A percentile compares a stretch with the other conserved stretches of the same genome.
Conservation (phyloP, 805 yeast genomes). For the Jamesozyma hellenica region DNA sequence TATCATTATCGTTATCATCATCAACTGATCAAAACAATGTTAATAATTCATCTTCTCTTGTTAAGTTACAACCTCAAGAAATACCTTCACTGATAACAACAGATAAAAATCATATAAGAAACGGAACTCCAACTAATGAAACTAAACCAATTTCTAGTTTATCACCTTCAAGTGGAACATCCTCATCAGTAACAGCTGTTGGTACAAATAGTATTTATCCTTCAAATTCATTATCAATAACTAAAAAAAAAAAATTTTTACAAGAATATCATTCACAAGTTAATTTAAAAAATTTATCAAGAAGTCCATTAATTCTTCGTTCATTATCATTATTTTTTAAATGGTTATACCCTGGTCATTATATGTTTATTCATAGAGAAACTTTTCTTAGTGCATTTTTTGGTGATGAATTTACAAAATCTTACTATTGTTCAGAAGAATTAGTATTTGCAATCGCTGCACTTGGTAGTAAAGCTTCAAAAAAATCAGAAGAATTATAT, state of each 20-base stretch:
- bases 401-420: conserved; percentile 26
- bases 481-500: conserved; percentile 24
- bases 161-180: background rate
- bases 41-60: background rate
- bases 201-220: conserved; percentile 21
- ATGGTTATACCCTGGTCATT: conserved; percentile 54
- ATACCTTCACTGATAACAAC: background rate
- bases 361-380: conserved; percentile 49
- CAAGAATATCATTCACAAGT: conserved; percentile 8
- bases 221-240: conserved; percentile 19
- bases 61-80: background rate
- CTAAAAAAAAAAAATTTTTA: conserved; percentile 6
- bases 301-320: conserved; percentile 17
- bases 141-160: background rate
- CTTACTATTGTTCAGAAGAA: conserved; percentile 42
- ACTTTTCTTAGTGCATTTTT: conserved; percentile 49
- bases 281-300: conserved; percentile 14
- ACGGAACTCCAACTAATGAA: background rate
- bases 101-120: background rate
- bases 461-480: conserved; percentile 41
- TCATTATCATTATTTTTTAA: conserved; percentile 34
- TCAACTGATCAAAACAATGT: background rate
- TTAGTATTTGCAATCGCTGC: conserved; percentile 46
- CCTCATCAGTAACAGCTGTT: conserved; percentile 5
- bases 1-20: background rate